Evolutionary conservation across 2,329 filamentous ascomycete genomes (phyloP).

Genomic region (Calonectria montana): DNA sequence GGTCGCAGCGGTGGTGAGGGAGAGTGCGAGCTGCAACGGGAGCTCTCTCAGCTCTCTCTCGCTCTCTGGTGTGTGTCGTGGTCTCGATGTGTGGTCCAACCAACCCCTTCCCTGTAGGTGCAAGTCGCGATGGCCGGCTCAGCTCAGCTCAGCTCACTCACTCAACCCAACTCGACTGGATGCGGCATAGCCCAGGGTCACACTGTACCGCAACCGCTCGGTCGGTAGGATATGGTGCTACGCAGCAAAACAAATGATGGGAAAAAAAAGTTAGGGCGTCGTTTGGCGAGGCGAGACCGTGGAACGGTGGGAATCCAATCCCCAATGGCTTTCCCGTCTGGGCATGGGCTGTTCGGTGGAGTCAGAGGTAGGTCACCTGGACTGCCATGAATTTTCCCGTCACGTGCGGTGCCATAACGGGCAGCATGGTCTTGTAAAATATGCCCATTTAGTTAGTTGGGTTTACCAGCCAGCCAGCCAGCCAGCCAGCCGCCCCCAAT

Average conservation of each 20-base stretch:
- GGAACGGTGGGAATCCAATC: constrained; percentile 23
- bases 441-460: too few relatives aligned
- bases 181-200: constrained; percentile 3
- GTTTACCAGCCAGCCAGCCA: neutral
- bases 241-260: neutral
- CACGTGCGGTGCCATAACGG: constrained; percentile 33
- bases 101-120: neutral
- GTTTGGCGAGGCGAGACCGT: constrained; percentile 18
- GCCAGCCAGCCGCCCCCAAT: neutral
- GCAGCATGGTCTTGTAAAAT: too few relatives aligned
- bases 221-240: neutral
- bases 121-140: neutral
- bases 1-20: neutral
- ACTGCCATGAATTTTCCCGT: constrained; percentile 39
- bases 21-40: neutral
- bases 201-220: neutral
- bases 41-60: neutral
- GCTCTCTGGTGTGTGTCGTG: neutral
- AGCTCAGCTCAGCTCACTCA: neutral
- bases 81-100: neutral
- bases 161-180: neutral
- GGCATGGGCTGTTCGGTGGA: constrained; percentile 43
- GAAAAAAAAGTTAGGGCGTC: constrained; percentile 3
- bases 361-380: constrained; percentile 41
- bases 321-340: constrained; percentile 23